Base-by-base conservation (phyloP, 2,329 filamentous ascomycete species). In the Teratosphaeria viscida region DNA sequence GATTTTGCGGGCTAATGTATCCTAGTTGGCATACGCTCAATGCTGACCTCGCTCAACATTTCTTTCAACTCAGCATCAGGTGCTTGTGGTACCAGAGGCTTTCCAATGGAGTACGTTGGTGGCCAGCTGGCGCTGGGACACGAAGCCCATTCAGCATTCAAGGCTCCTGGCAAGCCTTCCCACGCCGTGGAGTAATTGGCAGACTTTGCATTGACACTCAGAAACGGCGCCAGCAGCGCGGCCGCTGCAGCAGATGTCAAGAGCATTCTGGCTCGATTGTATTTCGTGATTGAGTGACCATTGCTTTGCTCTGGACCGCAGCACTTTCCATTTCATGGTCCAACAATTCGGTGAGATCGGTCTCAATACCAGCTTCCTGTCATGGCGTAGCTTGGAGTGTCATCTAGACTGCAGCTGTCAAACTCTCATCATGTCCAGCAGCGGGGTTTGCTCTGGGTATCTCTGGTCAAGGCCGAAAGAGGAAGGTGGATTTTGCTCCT, bases 1-100 rank as follows among this genome's bases (percentile, higher is more conserved):
- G 14, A 47, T 23, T 8, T 11, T 12, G 16, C 16, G 37, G 23
- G 7, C 34, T 5, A 26, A 19, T 14, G 37, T n/a, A 5, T 11
- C 19, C 19, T 14, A 49, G 8, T 2, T 23, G 14, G 14, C 55
- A 47, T 47, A 60, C 77, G 77, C 2, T 71, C 67, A 4, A 79
- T 63, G 60, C 72, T 71, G 35, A 79, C 64, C 55, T 76, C 73
- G 5, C 70, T 63, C 1, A 79, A 60, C 66, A 79, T 73, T 5
- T 67, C 62, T 57, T 68, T 70, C 29, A 79, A 49, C 57, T 77
- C 74, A 11, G 70, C 67, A 56, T 75, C 71, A 8, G 77, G 75
- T 34, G 67, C 65, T 65, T 79, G 76, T 2, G 77, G 75, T 2
- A 71, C 60, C 10, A 78, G 66, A 34, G 72, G 69, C 27, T 64